Evolutionary conservation across 352 stramenopile genomes (phyloP).

Genomic region (Achlya hypogyna): DNA sequence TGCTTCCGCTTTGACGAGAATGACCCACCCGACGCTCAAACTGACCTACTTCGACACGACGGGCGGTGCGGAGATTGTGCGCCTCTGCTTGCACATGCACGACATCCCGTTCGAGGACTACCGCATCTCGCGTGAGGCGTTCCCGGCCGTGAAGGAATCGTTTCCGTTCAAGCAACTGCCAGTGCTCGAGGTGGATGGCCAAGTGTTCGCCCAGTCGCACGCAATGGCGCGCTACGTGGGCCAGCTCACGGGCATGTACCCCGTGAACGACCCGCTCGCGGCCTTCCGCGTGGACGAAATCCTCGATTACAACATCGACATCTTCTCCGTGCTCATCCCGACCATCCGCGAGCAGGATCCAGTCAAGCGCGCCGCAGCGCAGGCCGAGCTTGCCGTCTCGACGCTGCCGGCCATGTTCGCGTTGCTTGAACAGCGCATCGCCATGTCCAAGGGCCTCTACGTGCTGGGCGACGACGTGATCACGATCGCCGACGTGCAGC

Average conservation of each 20-base stretch:
- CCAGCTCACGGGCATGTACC: conserved; percentile 35
- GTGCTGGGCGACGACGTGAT: conserved; percentile 28
- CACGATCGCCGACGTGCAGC: conserved; percentile 35
- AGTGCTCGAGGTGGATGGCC: conserved; percentile 38
- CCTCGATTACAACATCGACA: conserved; percentile 28
- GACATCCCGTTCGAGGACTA: conserved; percentile 46
- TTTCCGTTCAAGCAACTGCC: conserved; percentile 38
- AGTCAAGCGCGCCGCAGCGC: conserved; percentile 30
- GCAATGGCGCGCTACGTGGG: conserved; percentile 55
- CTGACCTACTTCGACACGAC: conserved; percentile 40
- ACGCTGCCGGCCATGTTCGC: conserved; percentile 26
- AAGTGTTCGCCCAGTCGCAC: conserved; percentile 24
- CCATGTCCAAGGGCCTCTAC: conserved; percentile 19
- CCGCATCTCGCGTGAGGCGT: conserved; percentile 30
- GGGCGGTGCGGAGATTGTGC: conserved; percentile 35
- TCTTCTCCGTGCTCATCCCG: conserved; percentile 24
- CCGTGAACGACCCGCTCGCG: conserved; percentile 22
- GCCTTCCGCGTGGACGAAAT: conserved; percentile 37
- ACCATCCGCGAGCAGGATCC: conserved; percentile 27
- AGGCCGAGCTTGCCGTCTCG: conserved; percentile 24
- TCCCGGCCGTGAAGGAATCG: conserved; percentile 25
- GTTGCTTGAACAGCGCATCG: conserved; percentile 27
- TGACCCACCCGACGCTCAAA: conserved; percentile 25
- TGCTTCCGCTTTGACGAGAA: no score
- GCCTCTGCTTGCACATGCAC: conserved; percentile 36